A percentile compares a stretch with the other conserved stretches of the same genome.
These are phyloP conservation scores for Ophiostoma sp. DNA, from an alignment of 2,329 filamentous ascomycete genomes.

Conservation along the genomic window DNA sequence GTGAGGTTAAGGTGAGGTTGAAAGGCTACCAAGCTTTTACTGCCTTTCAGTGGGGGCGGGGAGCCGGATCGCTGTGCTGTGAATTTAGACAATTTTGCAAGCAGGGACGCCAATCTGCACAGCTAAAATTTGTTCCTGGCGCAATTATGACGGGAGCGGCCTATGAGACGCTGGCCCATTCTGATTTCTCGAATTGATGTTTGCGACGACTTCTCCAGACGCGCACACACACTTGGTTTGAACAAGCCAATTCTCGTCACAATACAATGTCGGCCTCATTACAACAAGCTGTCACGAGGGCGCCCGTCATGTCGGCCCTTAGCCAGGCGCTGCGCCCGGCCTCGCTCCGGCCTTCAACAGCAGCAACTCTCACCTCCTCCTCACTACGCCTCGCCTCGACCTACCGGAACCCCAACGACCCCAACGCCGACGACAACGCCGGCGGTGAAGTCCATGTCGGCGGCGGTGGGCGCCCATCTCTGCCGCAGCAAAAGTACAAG, in stretches of 20 bases:
- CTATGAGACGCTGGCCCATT: background rate
- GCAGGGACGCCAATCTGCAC: background rate
- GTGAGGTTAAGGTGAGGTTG: background rate
- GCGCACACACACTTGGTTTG: background rate
- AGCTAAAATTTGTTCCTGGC: background rate
- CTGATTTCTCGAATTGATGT: background rate
- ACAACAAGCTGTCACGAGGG: background rate
- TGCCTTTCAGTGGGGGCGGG: background rate
- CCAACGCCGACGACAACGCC: background rate
- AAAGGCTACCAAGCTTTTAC: background rate
- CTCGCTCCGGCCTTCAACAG: background rate
- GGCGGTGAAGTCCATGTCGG: background rate
- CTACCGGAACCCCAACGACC: constrained; percentile 10
- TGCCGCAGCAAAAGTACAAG: constrained; percentile 44
- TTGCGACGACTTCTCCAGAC: background rate
- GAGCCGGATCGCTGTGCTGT: background rate
- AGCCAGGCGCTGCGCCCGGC: background rate
- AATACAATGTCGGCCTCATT: background rate
- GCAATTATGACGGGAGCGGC: background rate
- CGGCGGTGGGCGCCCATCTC: background rate
- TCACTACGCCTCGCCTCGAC: background rate
- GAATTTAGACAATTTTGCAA: background rate
- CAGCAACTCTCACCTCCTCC: background rate
- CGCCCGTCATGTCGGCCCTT: background rate
- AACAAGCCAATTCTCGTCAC: background rate